A percentile compares a stretch with the other conserved stretches of the same genome.
Evolutionary conservation across 164 flowering plant species (phyloP).

Genomic region (Berberis vulgaris): DNA sequence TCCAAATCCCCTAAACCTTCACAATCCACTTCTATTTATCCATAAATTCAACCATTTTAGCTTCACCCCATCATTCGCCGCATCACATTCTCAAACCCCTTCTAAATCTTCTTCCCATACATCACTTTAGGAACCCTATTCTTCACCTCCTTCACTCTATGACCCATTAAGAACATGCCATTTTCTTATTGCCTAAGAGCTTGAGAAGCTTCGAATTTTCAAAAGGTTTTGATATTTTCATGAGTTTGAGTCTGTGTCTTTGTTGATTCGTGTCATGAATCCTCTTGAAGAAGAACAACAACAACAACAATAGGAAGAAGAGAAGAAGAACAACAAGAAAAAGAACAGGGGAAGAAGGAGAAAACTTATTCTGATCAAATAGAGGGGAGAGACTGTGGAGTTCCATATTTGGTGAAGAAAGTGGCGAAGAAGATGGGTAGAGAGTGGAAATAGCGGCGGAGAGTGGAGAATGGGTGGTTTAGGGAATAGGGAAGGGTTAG

Average conservation of each 20-base stretch:
- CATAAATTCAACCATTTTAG: constrained; percentile 10
- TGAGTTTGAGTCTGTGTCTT: constrained; percentile 46
- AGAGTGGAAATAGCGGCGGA: no score
- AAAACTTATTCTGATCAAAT: no score
- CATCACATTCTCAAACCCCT: not conserved
- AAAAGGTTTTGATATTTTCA: constrained; percentile 33
- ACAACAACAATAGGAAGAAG: no score
- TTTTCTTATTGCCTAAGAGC: constrained; percentile 42
- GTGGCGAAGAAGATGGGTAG: no score
- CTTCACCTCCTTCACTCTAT: not conserved
- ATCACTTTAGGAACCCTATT: not conserved
- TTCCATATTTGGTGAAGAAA: no score
- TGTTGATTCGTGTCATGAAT: constrained; percentile 54
- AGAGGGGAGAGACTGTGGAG: no score
- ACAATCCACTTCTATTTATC: constrained; percentile 3
- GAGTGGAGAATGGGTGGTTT: no score
- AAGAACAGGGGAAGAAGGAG: no score
- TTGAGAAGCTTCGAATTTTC: constrained; percentile 42
- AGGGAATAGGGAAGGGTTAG: no score
- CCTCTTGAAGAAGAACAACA: no score
- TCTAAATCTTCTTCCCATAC: constrained; percentile 5
- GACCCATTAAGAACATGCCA: constrained; percentile 19
- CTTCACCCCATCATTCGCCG: not conserved
- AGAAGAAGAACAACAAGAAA: no score
- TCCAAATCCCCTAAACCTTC: not conserved